Evolutionary conservation across 2,329 filamentous ascomycete genomes (phyloP), one percentile per base, ranked within the genome.

Genomic region (Beauveria caledonica): DNA sequence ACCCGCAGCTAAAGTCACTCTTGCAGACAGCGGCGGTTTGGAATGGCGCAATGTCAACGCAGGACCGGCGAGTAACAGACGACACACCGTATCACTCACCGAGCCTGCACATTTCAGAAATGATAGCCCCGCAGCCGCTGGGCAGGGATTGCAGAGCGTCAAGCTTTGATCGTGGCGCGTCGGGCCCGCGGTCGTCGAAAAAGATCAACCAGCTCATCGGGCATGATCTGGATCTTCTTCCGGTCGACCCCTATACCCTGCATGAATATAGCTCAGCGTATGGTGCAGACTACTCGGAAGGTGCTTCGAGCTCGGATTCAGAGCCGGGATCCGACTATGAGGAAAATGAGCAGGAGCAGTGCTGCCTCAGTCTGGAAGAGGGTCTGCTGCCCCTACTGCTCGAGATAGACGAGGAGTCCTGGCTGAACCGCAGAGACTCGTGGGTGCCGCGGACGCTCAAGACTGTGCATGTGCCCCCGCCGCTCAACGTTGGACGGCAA

Each of bases 181-280:
- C 65, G 23, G 64, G 66, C 21, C 65, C 64, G 10, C 67, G 69
- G 1, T 73, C 76, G 0, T 70, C 71, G 0, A 67, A 68, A 48
- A 79, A 79, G 67, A 68, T 78, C 46, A 69, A 71, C 39, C 74
- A 77, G 64, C 69, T 79, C 15, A 78, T 69, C 5, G 77, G 76
- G 1, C 68, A 73, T 29, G 73, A 76, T 45, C 49, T 77, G n/a
- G 68, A 70, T 51, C 62, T 70, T 19, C 53, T 27, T 21, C 4
- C 48, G 51, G 51, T 48, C 25, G 52, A 61, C 7, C 25, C 29
- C 29, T 48, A 33, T 17, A 19, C 29, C 19, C 19, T 23, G 21
- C 27, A 44, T 15, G 21, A 27, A 11, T 8, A 19, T 6, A 46
- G 42, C 49, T 58, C 27, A 42, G 40, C 21, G 15, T 53, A 42